These are phyloP conservation scores for Malus hybrid DNA, from an alignment of 331 rosid genomes.

Conservation along the genomic window DNA sequence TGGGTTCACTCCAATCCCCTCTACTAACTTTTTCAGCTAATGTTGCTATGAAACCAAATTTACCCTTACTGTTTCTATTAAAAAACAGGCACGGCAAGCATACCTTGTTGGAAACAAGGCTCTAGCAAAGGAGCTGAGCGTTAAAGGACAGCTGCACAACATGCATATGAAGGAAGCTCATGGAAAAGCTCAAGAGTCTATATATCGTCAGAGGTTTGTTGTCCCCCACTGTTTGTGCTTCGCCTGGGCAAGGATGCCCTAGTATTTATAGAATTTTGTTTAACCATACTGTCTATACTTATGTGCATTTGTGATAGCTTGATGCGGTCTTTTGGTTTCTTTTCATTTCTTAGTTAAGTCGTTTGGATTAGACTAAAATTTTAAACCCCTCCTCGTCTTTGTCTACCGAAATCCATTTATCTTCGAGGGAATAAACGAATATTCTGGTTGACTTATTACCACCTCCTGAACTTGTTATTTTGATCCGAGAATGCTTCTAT, in stretches of 20 bases:
- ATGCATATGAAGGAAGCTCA: slow-evolving; percentile 95
- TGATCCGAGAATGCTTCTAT: not conserved
- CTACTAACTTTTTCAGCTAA: slow-evolving; percentile 1
- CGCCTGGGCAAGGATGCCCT: not conserved
- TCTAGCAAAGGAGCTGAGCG: slow-evolving; percentile 85
- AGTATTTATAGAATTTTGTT: not conserved
- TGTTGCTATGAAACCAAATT: not conserved
- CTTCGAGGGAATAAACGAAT: not conserved
- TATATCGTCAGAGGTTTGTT: slow-evolving; percentile 89
- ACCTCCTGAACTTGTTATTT: not conserved
- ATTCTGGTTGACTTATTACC: not conserved
- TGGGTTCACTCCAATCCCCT: not conserved
- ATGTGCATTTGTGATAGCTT: not conserved
- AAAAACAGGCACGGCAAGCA: slow-evolving; percentile 89
- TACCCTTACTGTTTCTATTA: slow-evolving; percentile 19
- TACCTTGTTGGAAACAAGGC: slow-evolving; percentile 88
- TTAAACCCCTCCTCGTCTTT: not conserved
- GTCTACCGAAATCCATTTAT: not conserved
- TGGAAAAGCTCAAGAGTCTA: slow-evolving; percentile 92
- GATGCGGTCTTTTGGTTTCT: not conserved
- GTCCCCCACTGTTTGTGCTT: slow-evolving; percentile 11
- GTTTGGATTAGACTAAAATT: not conserved
- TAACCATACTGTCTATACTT: not conserved
- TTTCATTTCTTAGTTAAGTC: slow-evolving; percentile 1
- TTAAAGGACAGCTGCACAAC: slow-evolving; percentile 83